Evolutionary conservation across 73 alveolate species (phyloP).

Genomic region (Paramecium pentaurelia): DNA sequence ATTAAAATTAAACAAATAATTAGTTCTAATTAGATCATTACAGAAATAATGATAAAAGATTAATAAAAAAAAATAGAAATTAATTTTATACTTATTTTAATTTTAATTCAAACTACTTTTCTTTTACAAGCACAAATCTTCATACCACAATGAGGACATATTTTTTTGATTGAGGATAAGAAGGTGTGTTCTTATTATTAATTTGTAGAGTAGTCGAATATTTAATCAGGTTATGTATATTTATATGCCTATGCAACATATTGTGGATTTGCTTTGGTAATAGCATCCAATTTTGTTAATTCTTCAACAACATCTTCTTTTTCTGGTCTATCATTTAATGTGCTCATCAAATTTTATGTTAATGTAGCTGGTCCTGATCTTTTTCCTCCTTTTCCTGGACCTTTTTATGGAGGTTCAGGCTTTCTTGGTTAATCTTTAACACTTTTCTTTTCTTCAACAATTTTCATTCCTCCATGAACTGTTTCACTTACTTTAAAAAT

Average conservation of each 20-base stretch:
- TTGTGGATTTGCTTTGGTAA: constrained; percentile 74
- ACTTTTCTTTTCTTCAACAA: constrained; percentile 61
- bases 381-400: constrained; percentile 80
- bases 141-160: constrained; percentile 86
- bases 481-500: constrained; percentile 57
- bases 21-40: no score
- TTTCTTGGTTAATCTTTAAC: constrained; percentile 51
- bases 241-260: constrained; percentile 88
- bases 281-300: neutral
- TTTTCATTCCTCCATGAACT: constrained; percentile 24
- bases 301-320: constrained; percentile 83
- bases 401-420: constrained; percentile 64
- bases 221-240: constrained; percentile 84
- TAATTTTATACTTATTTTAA: neutral
- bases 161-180: constrained; percentile 30
- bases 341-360: constrained; percentile 83
- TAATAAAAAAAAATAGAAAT: no score
- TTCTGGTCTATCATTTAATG: constrained; percentile 74
- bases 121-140: constrained; percentile 83
- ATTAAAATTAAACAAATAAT: no score
- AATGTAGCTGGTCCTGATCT: constrained; percentile 68
- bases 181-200: constrained; percentile 27
- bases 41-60: no score
- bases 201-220: constrained; percentile 61
- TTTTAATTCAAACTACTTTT: constrained; percentile 47